A percentile compares a stretch with the other conserved stretches of the same genome.
phyloP scores from a whole-genome alignment of 1,284 basidiomycete genomes.

The Chondrostereum purpureum region DNA sequence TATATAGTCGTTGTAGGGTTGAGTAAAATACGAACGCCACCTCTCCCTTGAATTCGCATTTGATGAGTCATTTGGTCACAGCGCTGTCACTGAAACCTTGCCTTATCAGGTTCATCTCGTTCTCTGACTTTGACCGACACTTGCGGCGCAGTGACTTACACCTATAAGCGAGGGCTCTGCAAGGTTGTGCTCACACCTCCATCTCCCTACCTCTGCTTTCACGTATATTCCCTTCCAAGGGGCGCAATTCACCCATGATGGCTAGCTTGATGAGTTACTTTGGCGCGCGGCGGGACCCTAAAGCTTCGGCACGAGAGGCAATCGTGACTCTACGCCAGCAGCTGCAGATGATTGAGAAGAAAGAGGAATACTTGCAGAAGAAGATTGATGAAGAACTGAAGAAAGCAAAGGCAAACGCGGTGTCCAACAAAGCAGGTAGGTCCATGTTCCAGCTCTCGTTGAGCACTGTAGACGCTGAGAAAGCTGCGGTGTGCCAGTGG shows the following conservation, averaged over 20 bases:
- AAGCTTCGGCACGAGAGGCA: constrained; percentile 76
- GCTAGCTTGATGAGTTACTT: constrained; percentile 85
- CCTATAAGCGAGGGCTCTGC: neutral
- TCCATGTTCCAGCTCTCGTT: constrained; percentile 11
- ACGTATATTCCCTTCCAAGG: neutral
- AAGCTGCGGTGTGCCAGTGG: constrained; percentile 42
- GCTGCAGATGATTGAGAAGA: constrained; percentile 97
- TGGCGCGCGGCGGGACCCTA: constrained; percentile 70
- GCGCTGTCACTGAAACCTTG: neutral
- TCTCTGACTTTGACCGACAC: constrained; percentile 3
- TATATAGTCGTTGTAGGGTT: neutral
- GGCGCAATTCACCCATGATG: constrained; percentile 50
- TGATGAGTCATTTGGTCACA: neutral
- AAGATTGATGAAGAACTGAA: constrained; percentile 94
- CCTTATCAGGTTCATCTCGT: constrained; percentile 18
- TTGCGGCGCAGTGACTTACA: constrained; percentile 11
- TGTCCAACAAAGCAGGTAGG: constrained; percentile 90
- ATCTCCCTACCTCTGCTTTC: neutral
- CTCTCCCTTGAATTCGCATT: too few relatives aligned
- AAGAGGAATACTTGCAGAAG: constrained; percentile 94
- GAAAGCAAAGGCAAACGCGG: constrained; percentile 91
- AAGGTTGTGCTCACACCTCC: neutral
- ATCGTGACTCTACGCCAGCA: constrained; percentile 85
- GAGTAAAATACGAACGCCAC: too few relatives aligned
- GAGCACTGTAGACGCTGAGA: neutral